Evolutionary conservation across 2,329 filamentous ascomycete species (phyloP).

Genomic region (Sporothrix globosa): DNA sequence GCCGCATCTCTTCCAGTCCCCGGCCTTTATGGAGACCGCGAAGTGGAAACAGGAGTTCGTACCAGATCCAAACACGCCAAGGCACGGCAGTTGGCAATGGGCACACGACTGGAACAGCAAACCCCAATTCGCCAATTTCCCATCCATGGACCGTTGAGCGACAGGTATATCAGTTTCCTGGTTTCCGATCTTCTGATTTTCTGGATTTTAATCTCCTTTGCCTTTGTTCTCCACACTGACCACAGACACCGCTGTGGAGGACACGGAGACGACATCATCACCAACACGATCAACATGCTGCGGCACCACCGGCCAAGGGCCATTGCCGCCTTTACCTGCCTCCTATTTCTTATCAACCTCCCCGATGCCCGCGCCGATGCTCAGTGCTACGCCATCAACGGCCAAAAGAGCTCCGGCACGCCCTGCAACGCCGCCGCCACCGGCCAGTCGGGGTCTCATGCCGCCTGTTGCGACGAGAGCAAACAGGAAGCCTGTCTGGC

Average conservation of each 20-base stretch:
- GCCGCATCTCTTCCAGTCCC: conserved; percentile 1
- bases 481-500: conserved; percentile 37
- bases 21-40: conserved; percentile 5
- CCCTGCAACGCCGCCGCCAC: conserved; percentile 34
- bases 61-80: conserved; percentile 9
- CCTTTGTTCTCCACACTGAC: conserved; percentile 3
- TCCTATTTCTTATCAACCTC: not conserved
- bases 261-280: not conserved
- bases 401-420: conserved; percentile 35
- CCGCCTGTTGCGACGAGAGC: conserved; percentile 36
- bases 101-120: not conserved
- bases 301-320: not conserved
- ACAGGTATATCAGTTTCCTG: not conserved
- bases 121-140: not conserved
- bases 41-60: conserved; percentile 15
- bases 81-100: not conserved
- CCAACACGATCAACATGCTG: not conserved
- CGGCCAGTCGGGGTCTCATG: conserved; percentile 34
- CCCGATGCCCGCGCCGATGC: conserved; percentile 25
- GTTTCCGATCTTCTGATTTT: conserved; percentile 7
- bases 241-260: not conserved
- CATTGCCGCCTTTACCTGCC: not conserved
- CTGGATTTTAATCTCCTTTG: not conserved
- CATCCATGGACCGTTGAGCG: not conserved
- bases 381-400: conserved; percentile 36